Base-by-base conservation (phyloP, 2,329 filamentous ascomycete species). In the Phialophora tarda region DNA sequence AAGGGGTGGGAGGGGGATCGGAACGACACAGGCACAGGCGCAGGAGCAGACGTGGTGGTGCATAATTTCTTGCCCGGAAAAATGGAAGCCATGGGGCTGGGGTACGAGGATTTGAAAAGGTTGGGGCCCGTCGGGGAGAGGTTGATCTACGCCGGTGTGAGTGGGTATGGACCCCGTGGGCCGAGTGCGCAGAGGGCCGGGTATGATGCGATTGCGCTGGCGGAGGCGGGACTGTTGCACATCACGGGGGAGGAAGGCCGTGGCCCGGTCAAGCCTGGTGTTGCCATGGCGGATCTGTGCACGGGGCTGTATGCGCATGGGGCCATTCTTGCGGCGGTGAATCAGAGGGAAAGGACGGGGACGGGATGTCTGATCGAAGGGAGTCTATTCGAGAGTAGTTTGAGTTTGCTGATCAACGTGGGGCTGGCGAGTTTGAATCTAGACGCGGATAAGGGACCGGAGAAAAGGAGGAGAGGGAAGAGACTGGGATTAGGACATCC, bases 71-170 rank as follows among this genome's bases (percentile, higher is more conserved):
- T 59, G 14, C 83, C 83, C 0, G 80, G 81, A 1, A 80, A 79
- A 62, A 77, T 86, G 1, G 80, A 80, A 0, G 71, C 75, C 0
- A 76, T 81, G 24, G 82, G 83, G 0, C 70, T 84, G 4, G 77
- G 78, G 1, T 73, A 77, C 0, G 75, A 78, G 8, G 76, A 78
- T 0, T 72, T 86, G 0, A 70, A 74, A 1, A n/a, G 2, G 12
- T 26, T 30, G 21, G 38, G 24, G 4, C 21, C 14, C 5, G 59
- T 26, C 2, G 70, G 73, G 28, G 58, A 77, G 2, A 84, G 83
- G 34, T 76, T 87, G 14, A 77, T 87, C 41, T 76, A 80, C 6
- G 85, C 83, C 1, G 85, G 80, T 53, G 70, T 87, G 17, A 85
- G 83, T 1, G 84, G 85, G 0, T 88, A 84, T 68, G 84, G 84